Conservation (phyloP, 2,329 filamentous ascomycete genomes). For the Spiromastix sp. region DNA sequence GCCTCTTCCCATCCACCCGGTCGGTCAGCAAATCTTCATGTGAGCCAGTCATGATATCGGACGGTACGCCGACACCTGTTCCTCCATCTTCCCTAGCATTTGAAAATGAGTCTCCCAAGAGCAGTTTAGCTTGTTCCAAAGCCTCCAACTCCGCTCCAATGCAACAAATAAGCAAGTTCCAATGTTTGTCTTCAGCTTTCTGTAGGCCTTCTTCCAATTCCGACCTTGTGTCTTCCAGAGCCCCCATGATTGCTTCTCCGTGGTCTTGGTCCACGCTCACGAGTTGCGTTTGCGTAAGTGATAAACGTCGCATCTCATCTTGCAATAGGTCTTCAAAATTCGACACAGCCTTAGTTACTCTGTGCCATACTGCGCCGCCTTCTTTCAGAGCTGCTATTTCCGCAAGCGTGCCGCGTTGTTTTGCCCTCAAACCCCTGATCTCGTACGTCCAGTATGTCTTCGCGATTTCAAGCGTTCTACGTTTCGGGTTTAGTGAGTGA, state of each 20-base stretch:
- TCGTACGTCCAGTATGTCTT: slow-evolving; percentile 46
- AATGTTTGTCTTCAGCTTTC: slow-evolving; percentile 42
- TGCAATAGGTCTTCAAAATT: slow-evolving; percentile 42
- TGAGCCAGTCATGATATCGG: background rate
- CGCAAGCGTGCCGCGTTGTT: slow-evolving; percentile 37
- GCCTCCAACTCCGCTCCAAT: slow-evolving; percentile 54
- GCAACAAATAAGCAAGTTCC: slow-evolving; percentile 52
- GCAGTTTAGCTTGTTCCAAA: slow-evolving; percentile 27
- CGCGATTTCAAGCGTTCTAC: slow-evolving; percentile 51
- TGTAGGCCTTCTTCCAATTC: slow-evolving; percentile 41
- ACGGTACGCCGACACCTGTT: background rate
- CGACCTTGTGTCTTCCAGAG: slow-evolving; percentile 37
- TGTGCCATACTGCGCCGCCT: slow-evolving; percentile 49
- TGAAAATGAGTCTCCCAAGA: slow-evolving; percentile 27
- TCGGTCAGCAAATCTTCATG: background rate
- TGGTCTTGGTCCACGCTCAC: slow-evolving; percentile 2
- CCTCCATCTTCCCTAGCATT: slow-evolving; percentile 7
- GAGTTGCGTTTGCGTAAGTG: slow-evolving; percentile 11
- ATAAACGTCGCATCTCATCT: slow-evolving; percentile 27
- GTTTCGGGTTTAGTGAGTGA: slow-evolving; percentile 43
- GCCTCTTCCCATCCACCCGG: background rate
- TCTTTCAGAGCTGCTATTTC: slow-evolving; percentile 50
- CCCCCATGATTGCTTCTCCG: slow-evolving; percentile 24
- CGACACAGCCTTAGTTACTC: slow-evolving; percentile 41
- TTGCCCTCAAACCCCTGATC: slow-evolving; percentile 32